Base-by-base conservation (phyloP, 495 filamentous ascomycete genomes). In the Penicillium atrosanguineum region DNA sequence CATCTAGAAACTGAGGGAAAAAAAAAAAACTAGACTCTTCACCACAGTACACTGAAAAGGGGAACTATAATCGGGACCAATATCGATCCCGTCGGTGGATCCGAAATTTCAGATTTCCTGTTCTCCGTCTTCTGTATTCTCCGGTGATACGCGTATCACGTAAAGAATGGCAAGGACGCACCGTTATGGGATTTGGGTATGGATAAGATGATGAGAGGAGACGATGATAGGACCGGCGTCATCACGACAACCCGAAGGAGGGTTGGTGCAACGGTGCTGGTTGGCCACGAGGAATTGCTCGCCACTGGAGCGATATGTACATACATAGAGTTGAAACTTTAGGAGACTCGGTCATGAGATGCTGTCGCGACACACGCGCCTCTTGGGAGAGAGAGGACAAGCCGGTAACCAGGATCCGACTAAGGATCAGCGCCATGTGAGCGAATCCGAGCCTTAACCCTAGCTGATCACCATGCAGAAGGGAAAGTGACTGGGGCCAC, bases 231-330 rank as follows among this genome's bases (percentile, higher is more conserved):
- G 50, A 41, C 47, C 20, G 38, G 18, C 7, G n/a, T 23, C 15
- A 16, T 23, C 29, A 43, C 18, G 29, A 41, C 26, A 15, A 50
- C 46, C 43, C 36, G 42, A 57, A 54, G 42, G 53, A 46, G 52
- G 53, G 60, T 45, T 50, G 46, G 45, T 46, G 38, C 38, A 29
- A 51, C 36, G 15, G 42, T 44, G 44, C 53, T 67, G 62, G 62
- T 60, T 59, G 55, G 48, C 59, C 54, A 60, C 57, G 53, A 56
- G 61, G 59, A 15, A 47, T 58, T 36, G 41, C 55, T 59, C 63
- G 57, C 63, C 63, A 67, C 61, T 65, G 16, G 50, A 34, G 31
- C 31, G 31, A 34, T 34, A n/a, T n/a, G n/a, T n/a, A n/a, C n/a
- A n/a, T n/a, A n/a, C n/a, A n/a, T n/a, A 34, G 31, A 34, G 31